Percentiles rank a stretch among this genome's conserved stretches.
Conservation (phyloP, 2,329 filamentous ascomycete species). For the Colletotrichum tabaci region DNA sequence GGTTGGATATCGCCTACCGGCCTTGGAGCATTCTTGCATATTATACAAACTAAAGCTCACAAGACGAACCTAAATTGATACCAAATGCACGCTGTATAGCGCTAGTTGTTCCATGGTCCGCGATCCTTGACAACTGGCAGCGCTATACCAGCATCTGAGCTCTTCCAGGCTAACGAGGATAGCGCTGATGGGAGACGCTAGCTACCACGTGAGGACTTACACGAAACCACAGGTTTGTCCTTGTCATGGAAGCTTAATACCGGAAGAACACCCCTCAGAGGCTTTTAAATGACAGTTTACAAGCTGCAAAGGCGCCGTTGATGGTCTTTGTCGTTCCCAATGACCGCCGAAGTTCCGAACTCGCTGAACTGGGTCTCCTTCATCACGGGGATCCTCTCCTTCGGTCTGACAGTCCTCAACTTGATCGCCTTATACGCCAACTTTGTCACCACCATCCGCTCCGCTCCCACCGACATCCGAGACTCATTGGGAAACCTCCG, state of each 20-base stretch:
- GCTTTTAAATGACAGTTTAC: neutral
- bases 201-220: slow-evolving; percentile 18
- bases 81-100: neutral
- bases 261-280: neutral
- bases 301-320: neutral
- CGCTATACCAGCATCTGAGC: slow-evolving; percentile 8
- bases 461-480: slow-evolving; percentile 28
- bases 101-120: neutral
- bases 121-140: slow-evolving; percentile 37
- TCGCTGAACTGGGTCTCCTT: slow-evolving; percentile 40
- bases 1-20: neutral
- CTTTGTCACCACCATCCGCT: slow-evolving; percentile 32
- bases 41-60: neutral
- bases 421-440: slow-evolving; percentile 36
- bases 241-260: slow-evolving; percentile 7
- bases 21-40: neutral
- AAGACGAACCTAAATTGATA: neutral
- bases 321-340: neutral
- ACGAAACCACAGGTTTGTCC: neutral
- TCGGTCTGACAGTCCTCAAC: slow-evolving; percentile 36
- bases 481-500: slow-evolving; percentile 35
- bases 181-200: slow-evolving; percentile 28
- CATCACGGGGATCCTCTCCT: slow-evolving; percentile 37
- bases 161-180: slow-evolving; percentile 13
- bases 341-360: slow-evolving; percentile 35